A percentile compares a stretch with the other conserved stretches of the same genome.
phyloP scores from a whole-genome alignment of 495 filamentous ascomycete species.

The Neurospora sp. region DNA sequence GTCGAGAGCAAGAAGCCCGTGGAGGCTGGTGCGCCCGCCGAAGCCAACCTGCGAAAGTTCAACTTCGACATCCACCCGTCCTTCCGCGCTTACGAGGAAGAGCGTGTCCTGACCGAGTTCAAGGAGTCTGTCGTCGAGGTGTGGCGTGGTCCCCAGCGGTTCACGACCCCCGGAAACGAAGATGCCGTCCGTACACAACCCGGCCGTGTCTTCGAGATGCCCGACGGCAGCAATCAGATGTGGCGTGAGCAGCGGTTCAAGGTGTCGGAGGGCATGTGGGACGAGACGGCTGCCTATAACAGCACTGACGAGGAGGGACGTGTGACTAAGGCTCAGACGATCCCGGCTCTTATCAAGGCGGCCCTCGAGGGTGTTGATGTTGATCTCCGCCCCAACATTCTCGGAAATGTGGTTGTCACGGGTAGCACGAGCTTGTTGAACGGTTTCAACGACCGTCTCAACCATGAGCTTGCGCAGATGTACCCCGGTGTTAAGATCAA shows the following conservation, averaged over 20 bases:
- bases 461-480: conserved; percentile 65
- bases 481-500: conserved; percentile 77
- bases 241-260: conserved; percentile 80
- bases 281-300: conserved; percentile 56
- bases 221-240: conserved; percentile 84
- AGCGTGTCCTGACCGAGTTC: conserved; percentile 87
- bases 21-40: conserved; percentile 73
- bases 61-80: conserved; percentile 53
- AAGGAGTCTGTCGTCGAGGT: conserved; percentile 94
- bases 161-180: conserved; percentile 49
- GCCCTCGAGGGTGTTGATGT: conserved; percentile 72
- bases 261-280: conserved; percentile 80
- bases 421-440: conserved; percentile 76
- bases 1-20: conserved; percentile 77
- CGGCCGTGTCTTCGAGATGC: conserved; percentile 88
- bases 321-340: conserved; percentile 58
- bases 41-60: conserved; percentile 46
- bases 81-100: conserved; percentile 78
- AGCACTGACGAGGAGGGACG: conserved; percentile 11
- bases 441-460: conserved; percentile 81
- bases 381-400: conserved; percentile 71
- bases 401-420: conserved; percentile 87
- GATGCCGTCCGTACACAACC: conserved; percentile 55
- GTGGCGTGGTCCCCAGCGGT: conserved; percentile 74
- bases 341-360: conserved; percentile 70